Conservation (phyloP, 2,329 filamentous ascomycete species). For the Alternaria triticina region DNA sequence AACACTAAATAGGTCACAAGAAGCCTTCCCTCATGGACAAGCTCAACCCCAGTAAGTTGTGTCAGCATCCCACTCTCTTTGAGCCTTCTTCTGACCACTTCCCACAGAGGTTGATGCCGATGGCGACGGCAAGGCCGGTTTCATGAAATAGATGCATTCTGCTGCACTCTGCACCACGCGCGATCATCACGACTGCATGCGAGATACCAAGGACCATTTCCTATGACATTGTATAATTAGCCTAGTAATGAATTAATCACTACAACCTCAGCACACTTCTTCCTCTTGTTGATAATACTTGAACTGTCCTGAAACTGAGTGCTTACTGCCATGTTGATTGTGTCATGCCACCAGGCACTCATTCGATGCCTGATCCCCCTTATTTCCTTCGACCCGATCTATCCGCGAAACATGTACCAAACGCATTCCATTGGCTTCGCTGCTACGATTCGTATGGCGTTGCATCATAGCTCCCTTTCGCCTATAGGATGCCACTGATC, state of each 20-base stretch:
- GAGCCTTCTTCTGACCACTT: neutral
- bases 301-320: neutral
- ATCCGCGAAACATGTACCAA: neutral
- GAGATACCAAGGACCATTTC: slow-evolving; percentile 12
- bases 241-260: slow-evolving; percentile 10
- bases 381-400: neutral
- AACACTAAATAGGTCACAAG: slow-evolving; percentile 22
- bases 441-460: neutral
- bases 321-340: neutral
- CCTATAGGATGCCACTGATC: slow-evolving; percentile 48
- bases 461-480: slow-evolving; percentile 30
- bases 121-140: slow-evolving; percentile 63
- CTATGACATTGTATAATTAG: slow-evolving; percentile 17
- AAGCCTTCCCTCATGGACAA: slow-evolving; percentile 61
- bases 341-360: neutral
- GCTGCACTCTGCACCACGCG: slow-evolving; percentile 28
- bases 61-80: no score
- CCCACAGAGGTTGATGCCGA: slow-evolving; percentile 53
- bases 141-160: slow-evolving; percentile 56
- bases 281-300: neutral
- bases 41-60: slow-evolving; percentile 56
- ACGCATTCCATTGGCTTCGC: neutral
- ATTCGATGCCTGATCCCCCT: neutral
- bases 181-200: slow-evolving; percentile 4
- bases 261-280: neutral